Percentiles rank a stretch among this genome's conserved stretches.
Evolutionary conservation across 805 yeast genomes (phyloP).

Genomic region (Zygosaccharomyces lentus): DNA sequence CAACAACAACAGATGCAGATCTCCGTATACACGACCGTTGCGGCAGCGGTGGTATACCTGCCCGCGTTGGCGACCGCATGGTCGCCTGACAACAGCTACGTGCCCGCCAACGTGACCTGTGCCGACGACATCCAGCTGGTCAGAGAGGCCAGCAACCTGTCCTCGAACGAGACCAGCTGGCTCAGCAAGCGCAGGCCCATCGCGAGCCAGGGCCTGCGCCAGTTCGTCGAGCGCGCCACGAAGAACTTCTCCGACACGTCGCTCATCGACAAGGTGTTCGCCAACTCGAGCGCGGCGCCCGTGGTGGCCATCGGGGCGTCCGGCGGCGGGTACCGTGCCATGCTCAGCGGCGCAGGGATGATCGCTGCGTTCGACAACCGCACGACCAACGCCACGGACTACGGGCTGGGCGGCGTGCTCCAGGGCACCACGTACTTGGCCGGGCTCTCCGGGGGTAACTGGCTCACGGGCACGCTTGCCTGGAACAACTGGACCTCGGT

Average conservation of each 20-base stretch:
- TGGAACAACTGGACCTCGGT: conserved; percentile 72
- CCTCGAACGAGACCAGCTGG: conserved; percentile 51
- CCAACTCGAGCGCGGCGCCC: conserved; percentile 19
- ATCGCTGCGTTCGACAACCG: conserved; percentile 75
- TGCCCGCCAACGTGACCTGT: conserved; percentile 57
- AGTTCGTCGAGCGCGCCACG: conserved; percentile 25
- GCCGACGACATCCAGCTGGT: conserved; percentile 41
- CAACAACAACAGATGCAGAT: no score
- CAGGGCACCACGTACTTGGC: conserved; percentile 67
- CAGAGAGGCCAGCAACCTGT: conserved; percentile 47
- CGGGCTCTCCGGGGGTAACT: conserved; percentile 82
- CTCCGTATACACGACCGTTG: no score
- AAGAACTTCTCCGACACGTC: conserved; percentile 21
- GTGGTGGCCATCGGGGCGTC: conserved; percentile 60
- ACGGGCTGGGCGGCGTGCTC: conserved; percentile 69
- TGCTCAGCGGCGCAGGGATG: conserved; percentile 81
- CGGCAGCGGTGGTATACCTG: not conserved
- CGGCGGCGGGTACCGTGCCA: conserved; percentile 91
- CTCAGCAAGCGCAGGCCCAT: conserved; percentile 43
- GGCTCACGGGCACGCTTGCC: conserved; percentile 70
- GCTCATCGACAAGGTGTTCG: conserved; percentile 21
- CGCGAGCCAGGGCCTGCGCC: conserved; percentile 43
- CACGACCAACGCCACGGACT: conserved; percentile 49
- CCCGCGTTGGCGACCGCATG: conserved; percentile 31
- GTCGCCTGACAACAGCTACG: conserved; percentile 57